phyloP scores from a whole-genome alignment of 257 asterid genomes.

The Knoxia roxburghii region DNA sequence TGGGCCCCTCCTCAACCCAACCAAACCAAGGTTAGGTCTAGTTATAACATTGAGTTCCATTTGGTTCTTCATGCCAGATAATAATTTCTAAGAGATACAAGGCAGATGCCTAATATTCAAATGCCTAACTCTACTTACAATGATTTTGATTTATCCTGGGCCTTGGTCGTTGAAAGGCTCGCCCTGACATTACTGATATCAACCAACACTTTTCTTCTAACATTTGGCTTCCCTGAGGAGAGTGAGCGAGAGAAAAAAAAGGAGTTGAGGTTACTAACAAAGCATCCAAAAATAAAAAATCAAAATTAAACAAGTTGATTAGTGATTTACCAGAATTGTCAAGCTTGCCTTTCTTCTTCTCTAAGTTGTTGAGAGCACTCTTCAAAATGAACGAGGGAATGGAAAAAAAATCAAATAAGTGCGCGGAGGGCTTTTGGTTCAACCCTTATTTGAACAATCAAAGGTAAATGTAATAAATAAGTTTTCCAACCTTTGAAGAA shows the following conservation, averaged over 20 bases:
- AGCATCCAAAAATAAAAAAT: slow-evolving; percentile 6
- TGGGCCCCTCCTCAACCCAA: too few species aligned
- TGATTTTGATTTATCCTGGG: slow-evolving; percentile 30
- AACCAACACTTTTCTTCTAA: slow-evolving; percentile 63
- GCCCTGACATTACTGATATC: slow-evolving; percentile 72
- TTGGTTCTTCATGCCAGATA: neutral
- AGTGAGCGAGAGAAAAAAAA: slow-evolving; percentile 8
- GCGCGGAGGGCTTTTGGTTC: neutral
- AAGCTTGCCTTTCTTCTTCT: slow-evolving; percentile 41
- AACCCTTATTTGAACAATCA: neutral
- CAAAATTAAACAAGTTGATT: neutral
- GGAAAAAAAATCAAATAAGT: slow-evolving; percentile 1
- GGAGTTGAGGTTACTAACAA: slow-evolving; percentile 13
- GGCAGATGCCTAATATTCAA: neutral
- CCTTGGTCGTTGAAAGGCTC: slow-evolving; percentile 36
- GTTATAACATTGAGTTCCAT: neutral
- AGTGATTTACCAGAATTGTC: slow-evolving; percentile 41
- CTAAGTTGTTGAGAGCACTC: slow-evolving; percentile 39
- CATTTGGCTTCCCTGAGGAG: slow-evolving; percentile 41
- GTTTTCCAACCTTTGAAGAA: slow-evolving; percentile 40
- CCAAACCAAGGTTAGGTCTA: too few species aligned
- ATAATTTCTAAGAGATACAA: neutral
- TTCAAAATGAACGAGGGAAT: slow-evolving; percentile 26
- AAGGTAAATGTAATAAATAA: slow-evolving; percentile 8
- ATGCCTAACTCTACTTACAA: slow-evolving; percentile 38